Conservation (phyloP, 2,329 filamentous ascomycete genomes). For the Graphiopsis chlorocephala region DNA sequence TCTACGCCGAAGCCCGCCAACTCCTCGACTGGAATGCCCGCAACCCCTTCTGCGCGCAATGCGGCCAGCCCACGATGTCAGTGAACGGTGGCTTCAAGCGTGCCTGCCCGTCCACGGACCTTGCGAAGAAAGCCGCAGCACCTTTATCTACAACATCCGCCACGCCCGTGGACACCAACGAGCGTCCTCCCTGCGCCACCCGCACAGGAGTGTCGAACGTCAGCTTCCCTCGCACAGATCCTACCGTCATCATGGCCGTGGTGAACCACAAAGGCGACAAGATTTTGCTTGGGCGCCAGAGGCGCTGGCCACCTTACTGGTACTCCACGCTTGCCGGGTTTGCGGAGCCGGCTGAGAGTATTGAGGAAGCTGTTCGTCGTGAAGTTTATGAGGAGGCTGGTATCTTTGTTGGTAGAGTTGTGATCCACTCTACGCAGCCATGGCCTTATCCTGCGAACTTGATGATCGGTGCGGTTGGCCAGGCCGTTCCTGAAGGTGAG, state of each 20-base stretch:
- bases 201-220: slow-evolving; percentile 85
- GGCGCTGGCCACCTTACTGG: slow-evolving; percentile 79
- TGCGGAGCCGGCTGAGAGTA: slow-evolving; percentile 50
- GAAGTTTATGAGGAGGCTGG: slow-evolving; percentile 53
- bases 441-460: slow-evolving; percentile 55
- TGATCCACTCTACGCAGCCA: slow-evolving; percentile 52
- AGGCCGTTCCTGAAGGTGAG: slow-evolving; percentile 76
- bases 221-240: slow-evolving; percentile 87
- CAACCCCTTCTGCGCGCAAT: slow-evolving; percentile 88
- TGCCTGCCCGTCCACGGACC: slow-evolving; percentile 70
- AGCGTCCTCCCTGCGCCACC: slow-evolving; percentile 72
- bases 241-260: slow-evolving; percentile 92
- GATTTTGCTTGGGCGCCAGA: slow-evolving; percentile 79
- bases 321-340: slow-evolving; percentile 75
- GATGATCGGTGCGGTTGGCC: slow-evolving; percentile 70
- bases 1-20: slow-evolving; percentile 85
- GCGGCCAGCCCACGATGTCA: slow-evolving; percentile 77
- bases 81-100: slow-evolving; percentile 79
- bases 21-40: slow-evolving; percentile 92
- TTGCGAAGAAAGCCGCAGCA: slow-evolving; percentile 35
- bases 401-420: slow-evolving; percentile 48
- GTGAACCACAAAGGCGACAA: slow-evolving; percentile 75
- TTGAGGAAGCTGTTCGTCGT: slow-evolving; percentile 51
- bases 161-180: slow-evolving; percentile 39
- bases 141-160: slow-evolving; percentile 26